Conservation (phyloP, 306 rosid genomes). For the Fagus sylvatica region DNA sequence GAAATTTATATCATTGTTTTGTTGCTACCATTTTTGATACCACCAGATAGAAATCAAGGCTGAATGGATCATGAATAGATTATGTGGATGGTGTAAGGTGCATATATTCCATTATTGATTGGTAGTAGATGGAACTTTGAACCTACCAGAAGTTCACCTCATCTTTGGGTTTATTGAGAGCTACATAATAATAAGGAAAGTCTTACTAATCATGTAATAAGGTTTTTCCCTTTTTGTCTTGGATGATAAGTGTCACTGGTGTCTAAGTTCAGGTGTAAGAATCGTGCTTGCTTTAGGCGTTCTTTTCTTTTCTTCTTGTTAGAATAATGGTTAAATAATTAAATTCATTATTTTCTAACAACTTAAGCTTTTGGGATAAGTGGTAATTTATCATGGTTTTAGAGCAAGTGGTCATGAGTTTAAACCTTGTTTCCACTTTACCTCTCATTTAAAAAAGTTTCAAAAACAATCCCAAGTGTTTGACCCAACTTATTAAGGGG, state of each 20-base stretch:
- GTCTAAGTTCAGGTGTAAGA: background rate
- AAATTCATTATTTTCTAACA: too few species aligned
- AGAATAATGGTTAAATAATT: too few species aligned
- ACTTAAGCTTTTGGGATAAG: too few species aligned
- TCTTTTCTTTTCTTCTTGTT: background rate
- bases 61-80: background rate
- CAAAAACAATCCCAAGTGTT: too few species aligned
- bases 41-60: background rate
- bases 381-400: too few species aligned
- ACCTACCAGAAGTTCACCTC: background rate
- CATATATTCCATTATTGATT: background rate
- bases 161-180: background rate
- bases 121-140: background rate
- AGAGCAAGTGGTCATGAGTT: too few species aligned
- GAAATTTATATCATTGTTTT: background rate
- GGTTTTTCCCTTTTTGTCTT: background rate
- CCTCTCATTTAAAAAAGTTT: too few species aligned
- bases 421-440: too few species aligned
- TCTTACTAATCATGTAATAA: background rate
- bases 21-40: background rate
- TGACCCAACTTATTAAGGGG: too few species aligned
- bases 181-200: background rate
- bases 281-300: background rate
- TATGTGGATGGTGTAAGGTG: background rate
- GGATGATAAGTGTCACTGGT: background rate